Evolutionary conservation across 495 filamentous ascomycete genomes (phyloP), one percentile per base, ranked within the genome.

Genomic region (Gamarada debralockiae): DNA sequence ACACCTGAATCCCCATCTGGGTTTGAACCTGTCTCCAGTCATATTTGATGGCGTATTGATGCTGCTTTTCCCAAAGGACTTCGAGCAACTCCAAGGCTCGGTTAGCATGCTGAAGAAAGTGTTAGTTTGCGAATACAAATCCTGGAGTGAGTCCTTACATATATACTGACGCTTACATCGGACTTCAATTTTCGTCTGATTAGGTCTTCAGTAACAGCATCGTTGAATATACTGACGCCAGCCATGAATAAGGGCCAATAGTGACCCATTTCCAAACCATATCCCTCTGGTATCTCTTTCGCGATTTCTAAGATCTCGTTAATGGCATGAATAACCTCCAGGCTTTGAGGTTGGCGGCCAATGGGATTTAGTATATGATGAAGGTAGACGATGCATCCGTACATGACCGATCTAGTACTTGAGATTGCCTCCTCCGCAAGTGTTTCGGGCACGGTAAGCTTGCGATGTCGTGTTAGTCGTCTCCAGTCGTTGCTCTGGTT

Each of bases 1-100:
- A 61, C 59, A 62, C 40, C 45, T 62, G 55, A 24, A 62, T 50
- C 9, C 48, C 59, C 59, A 62, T 58, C 29, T 62, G 59, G 14
- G 27, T 29, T 46, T 62, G 59, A 1, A 62, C 59, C 23, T 53
- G 17, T 41, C 59, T 51, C 59, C 59, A 62, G 27, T 62, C 59
- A 46, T 53, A 62, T 40, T 62, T 62, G 2, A 48, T 45, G 9
- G 44, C 52, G 41, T 56, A 62, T 48, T 53, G 55, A 31, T 50
- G 55, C 37, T 62, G 59, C 36, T 53, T 42, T 14, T 48, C 55
- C 59, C 59, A 62, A 4, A 62, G 51, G 5, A 62, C 44, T 33
- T 62, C 59, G n/a, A 62, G 56, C 18, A 62, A 24, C 14, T 58
- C 51, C 1, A 58, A 24, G 17, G 56, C 55, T 36, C 52, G 55